Evolutionary conservation across 345 rosid species (phyloP).

Genomic region (Linum lewisii): DNA sequence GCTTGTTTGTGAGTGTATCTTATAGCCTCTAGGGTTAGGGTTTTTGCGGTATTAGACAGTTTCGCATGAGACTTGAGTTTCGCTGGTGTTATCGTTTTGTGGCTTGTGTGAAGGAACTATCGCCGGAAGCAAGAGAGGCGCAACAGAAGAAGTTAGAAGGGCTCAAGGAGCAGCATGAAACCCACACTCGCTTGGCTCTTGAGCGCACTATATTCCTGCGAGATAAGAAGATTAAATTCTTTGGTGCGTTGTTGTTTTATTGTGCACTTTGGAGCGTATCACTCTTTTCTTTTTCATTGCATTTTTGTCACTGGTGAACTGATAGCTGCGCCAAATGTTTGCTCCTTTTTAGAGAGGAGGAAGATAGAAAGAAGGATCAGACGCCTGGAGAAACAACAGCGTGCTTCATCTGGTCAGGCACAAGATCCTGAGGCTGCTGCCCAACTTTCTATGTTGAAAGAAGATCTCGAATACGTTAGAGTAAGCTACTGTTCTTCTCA

Average conservation of each 20-base stretch:
- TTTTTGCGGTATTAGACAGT: too few relatives aligned
- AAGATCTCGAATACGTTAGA: conserved; percentile 97
- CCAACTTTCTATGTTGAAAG: conserved; percentile 76
- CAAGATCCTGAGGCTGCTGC: conserved; percentile 57
- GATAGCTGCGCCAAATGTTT: not conserved
- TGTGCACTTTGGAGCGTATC: not conserved
- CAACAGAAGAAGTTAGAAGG: conserved; percentile 63
- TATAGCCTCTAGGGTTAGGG: not conserved
- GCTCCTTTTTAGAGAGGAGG: conserved; percentile 56
- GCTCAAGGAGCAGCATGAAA: conserved; percentile 79
- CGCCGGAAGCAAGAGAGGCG: conserved; percentile 66
- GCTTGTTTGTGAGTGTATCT: not conserved
- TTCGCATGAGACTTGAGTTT: not conserved
- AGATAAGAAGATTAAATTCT: conserved; percentile 84
- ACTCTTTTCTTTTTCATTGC: not conserved
- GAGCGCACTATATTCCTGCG: conserved; percentile 85
- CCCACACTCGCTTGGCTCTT: conserved; percentile 70
- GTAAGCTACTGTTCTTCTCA: conserved; percentile 28
- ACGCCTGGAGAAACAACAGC: conserved; percentile 87
- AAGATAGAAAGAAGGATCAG: conserved; percentile 82
- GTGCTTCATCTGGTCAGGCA: conserved; percentile 54
- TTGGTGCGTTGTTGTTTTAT: conserved; percentile 36
- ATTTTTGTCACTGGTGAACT: not conserved
- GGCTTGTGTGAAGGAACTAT: conserved; percentile 39
- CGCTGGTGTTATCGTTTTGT: not conserved